These are phyloP conservation scores for Parsonsia alboflavescens DNA, from an alignment of 257 asterid genomes.

Conservation along the genomic window DNA sequence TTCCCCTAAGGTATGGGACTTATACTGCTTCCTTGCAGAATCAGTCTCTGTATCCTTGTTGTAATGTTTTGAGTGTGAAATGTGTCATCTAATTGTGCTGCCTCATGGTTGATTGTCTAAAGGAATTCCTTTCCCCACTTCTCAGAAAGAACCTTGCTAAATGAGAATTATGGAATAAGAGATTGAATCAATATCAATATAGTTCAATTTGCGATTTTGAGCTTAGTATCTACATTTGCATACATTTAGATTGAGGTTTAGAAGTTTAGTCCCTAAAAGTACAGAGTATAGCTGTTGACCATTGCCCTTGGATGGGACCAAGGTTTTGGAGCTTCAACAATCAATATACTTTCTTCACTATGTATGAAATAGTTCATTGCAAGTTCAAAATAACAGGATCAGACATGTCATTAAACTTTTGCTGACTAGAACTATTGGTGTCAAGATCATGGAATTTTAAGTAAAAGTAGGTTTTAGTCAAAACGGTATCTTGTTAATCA, in stretches of 20 bases:
- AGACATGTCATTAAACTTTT: background rate
- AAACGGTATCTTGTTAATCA: background rate
- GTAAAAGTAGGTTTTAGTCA: background rate
- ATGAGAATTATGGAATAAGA: background rate
- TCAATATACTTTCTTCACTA: background rate
- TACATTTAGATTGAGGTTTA: background rate
- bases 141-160: background rate
- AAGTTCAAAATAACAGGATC: background rate
- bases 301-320: background rate
- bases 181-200: background rate
- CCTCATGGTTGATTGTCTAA: background rate
- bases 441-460: too few relatives aligned
- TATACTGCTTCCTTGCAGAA: background rate
- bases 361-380: background rate
- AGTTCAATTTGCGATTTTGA: too few relatives aligned
- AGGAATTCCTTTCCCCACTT: background rate
- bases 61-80: background rate
- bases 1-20: constrained; percentile 69
- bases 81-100: background rate
- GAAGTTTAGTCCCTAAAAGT: background rate
- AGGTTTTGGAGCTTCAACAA: background rate
- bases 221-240: background rate
- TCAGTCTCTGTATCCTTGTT: background rate
- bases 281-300: background rate
- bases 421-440: background rate